Conservation (phyloP, 2,329 filamentous ascomycete species). For the Penicillium frequentans region DNA sequence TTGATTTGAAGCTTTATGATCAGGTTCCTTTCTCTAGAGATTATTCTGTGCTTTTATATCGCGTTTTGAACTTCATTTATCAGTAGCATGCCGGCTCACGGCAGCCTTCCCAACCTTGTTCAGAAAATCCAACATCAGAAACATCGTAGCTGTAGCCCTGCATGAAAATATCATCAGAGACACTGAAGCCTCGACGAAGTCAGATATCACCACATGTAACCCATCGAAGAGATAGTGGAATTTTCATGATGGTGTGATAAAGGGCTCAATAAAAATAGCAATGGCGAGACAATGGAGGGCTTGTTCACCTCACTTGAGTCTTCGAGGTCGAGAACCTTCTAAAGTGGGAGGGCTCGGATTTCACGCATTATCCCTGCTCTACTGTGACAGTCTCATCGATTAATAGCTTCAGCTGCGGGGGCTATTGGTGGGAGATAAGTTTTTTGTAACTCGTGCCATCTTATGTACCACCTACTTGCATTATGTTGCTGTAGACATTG, state of each 20-base stretch:
- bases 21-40: neutral
- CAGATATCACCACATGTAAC: conserved; percentile 5
- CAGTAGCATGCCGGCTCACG: neutral
- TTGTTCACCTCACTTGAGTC: neutral
- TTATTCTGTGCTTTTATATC: neutral
- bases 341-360: neutral
- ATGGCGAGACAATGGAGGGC: neutral
- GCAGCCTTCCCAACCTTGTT: neutral
- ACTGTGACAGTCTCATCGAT: conserved; percentile 1
- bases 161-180: neutral
- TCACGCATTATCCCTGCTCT: neutral
- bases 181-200: neutral
- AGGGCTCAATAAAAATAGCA: neutral
- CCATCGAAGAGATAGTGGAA: neutral
- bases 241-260: neutral
- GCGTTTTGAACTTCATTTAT: neutral
- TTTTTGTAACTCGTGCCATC: neutral
- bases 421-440: neutral
- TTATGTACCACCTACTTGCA: neutral
- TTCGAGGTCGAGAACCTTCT: neutral
- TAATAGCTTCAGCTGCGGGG: neutral
- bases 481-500: neutral
- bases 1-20: too few species aligned
- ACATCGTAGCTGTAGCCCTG: conserved; percentile 4
- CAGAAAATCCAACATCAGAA: neutral